Evolutionary conservation across 2,329 filamentous ascomycete species (phyloP), one percentile per base, ranked within the genome.

Genomic region (Hymenoscyphus scutula): DNA sequence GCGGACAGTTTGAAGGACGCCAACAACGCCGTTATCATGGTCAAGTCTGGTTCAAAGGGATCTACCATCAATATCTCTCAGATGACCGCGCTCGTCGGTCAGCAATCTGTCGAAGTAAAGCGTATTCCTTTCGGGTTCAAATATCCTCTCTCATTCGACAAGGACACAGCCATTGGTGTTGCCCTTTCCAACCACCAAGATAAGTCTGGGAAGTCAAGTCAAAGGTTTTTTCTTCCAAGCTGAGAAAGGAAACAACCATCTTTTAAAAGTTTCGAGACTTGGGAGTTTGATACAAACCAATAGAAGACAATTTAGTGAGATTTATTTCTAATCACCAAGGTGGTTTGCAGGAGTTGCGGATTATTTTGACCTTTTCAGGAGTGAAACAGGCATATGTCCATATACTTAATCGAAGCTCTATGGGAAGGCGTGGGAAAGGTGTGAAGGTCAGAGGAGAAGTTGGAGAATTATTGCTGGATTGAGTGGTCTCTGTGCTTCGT

Each of bases 101-200:
- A 99, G 76, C 96, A 99, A 76, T 96, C 96, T 68, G 92, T 99
- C 8, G 95, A 99, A 79, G 96, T 95, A 72, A 97, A 97, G 79
- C 95, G 95, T 81, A 97, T 99, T 80, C 95, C 95, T 0, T 99
- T 97, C 74, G 95, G 96, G 25, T 99, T 99, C 86, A 97, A 98
- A 76, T 98, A 99, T 76, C 89, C 80, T 99, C 63, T 96, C 95
- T 2, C 95, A 99, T 77, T 99, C 99, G 78, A 97, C 95, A 68
- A 99, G 99, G 81, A n/a, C n/a, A n/a, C n/a, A n/a, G n/a, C n/a
- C n/a, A n/a, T n/a, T n/a, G n/a, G n/a, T n/a, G n/a, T n/a, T n/a
- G n/a, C n/a, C n/a, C n/a, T n/a, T n/a, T n/a, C n/a, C n/a, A n/a
- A n/a, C n/a, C n/a, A n/a, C n/a, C n/a, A n/a, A n/a, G n/a, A n/a